Evolutionary conservation across 2,329 filamentous ascomycete genomes (phyloP).

Genomic region (Niveomyces coronatus): DNA sequence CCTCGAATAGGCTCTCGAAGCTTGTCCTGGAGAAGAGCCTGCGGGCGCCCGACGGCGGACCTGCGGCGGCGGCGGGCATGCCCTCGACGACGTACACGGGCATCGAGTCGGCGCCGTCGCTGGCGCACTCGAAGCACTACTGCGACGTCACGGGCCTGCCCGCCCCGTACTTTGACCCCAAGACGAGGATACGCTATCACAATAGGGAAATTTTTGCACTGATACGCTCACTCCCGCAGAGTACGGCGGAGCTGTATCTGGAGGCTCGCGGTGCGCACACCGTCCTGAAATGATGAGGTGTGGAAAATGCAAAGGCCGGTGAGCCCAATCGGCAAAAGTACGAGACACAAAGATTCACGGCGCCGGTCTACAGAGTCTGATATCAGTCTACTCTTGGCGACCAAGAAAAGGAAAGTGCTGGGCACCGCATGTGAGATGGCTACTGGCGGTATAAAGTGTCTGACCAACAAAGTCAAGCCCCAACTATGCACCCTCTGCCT

Average conservation of each 20-base stretch:
- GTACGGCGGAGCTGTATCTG: slow-evolving; percentile 76
- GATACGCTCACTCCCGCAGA: slow-evolving; percentile 70
- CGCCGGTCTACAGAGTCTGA: neutral
- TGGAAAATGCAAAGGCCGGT: neutral
- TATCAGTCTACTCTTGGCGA: slow-evolving; percentile 2
- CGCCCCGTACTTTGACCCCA: slow-evolving; percentile 89
- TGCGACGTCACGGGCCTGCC: slow-evolving; percentile 92
- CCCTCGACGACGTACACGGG: slow-evolving; percentile 87
- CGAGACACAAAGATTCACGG: neutral
- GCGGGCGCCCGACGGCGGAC: slow-evolving; percentile 23
- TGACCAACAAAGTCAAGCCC: slow-evolving; percentile 92
- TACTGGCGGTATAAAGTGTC: too few species aligned
- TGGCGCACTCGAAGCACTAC: slow-evolving; percentile 78
- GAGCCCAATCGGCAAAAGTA: neutral
- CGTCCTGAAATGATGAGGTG: slow-evolving; percentile 61
- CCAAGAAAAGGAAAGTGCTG: too few species aligned
- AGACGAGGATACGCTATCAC: slow-evolving; percentile 86
- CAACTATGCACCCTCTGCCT: slow-evolving; percentile 77
- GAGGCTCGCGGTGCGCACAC: slow-evolving; percentile 88
- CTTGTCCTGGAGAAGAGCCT: slow-evolving; percentile 80
- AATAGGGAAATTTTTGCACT: slow-evolving; percentile 84
- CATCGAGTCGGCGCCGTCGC: slow-evolving; percentile 84
- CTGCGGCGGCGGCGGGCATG: slow-evolving; percentile 27
- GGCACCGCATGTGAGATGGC: too few species aligned
- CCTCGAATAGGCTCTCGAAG: slow-evolving; percentile 74